phyloP scores from a whole-genome alignment of 2,329 filamentous ascomycete species.

The Diaporthe humulicola region DNA sequence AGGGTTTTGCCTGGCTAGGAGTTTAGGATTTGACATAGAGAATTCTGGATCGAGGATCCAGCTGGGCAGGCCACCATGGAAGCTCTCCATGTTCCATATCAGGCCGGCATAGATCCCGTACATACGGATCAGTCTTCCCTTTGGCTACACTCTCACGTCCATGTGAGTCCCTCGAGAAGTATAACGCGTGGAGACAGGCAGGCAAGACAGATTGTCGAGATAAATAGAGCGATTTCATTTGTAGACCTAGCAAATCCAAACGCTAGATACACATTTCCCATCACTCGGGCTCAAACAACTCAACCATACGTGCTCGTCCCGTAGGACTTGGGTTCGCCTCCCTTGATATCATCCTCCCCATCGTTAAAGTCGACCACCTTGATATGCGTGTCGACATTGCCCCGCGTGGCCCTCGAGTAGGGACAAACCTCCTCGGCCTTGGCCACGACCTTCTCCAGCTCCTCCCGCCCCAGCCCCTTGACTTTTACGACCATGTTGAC shows the following conservation, averaged over 20 bases:
- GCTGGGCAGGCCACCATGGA: not conserved
- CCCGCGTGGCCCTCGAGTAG: constrained; percentile 47
- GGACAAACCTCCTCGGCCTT: constrained; percentile 47
- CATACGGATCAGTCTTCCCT: not conserved
- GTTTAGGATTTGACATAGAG: constrained; percentile 7
- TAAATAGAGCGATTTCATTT: constrained; percentile 3
- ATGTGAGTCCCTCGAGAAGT: not conserved
- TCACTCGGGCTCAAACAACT: not conserved
- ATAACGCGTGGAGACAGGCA: not conserved
- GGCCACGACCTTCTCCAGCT: constrained; percentile 46
- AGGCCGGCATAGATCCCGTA: not conserved
- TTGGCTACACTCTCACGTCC: not conserved
- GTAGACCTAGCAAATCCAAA: not conserved
- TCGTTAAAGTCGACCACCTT: constrained; percentile 40
- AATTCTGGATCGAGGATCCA: not conserved
- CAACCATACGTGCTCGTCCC: constrained; percentile 16
- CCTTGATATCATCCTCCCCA: not conserved
- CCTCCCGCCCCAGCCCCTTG: constrained; percentile 45
- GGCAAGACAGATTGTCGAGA: not conserved
- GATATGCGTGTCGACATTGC: constrained; percentile 46
- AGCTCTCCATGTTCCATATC: not conserved
- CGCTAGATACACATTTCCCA: not conserved
- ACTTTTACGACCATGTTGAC: constrained; percentile 58
- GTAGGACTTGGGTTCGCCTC: constrained; percentile 9
- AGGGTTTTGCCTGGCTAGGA: constrained; percentile 4